Percentiles rank a stretch among this genome's conserved stretches.
Evolutionary conservation across 2,329 filamentous ascomycete species (phyloP).

Genomic region (Fusarium dimerum): DNA sequence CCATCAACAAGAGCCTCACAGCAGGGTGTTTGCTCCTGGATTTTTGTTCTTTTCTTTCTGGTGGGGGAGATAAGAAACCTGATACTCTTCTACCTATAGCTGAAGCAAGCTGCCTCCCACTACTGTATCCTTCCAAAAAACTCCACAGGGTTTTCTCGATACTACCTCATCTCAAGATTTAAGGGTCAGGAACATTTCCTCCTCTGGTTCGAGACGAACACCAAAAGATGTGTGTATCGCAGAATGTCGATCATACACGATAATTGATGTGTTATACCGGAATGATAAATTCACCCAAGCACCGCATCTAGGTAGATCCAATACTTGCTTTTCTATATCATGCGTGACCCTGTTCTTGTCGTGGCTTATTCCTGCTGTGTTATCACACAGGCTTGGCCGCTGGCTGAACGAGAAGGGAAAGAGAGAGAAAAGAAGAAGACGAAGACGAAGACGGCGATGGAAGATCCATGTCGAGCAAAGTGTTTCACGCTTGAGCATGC

Average conservation of each 20-base stretch:
- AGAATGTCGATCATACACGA: background rate
- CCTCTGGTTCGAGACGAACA: too few relatives aligned
- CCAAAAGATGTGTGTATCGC: too few relatives aligned
- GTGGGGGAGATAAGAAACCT: background rate
- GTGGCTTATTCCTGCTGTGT: slow-evolving; percentile 19
- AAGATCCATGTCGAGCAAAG: background rate
- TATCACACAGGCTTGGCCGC: slow-evolving; percentile 14
- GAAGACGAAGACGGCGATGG: too few relatives aligned
- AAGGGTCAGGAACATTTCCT: background rate
- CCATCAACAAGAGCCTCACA: background rate
- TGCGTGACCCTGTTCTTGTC: slow-evolving; percentile 9
- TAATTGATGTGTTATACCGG: slow-evolving; percentile 9
- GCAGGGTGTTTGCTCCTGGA: slow-evolving; percentile 10
- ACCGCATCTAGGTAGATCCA: slow-evolving; percentile 6
- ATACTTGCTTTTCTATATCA: slow-evolving; percentile 10
- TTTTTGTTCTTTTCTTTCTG: too few relatives aligned
- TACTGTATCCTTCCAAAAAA: background rate
- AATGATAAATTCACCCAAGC: too few relatives aligned
- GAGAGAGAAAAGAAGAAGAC: background rate
- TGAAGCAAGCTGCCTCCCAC: background rate
- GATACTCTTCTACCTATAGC: slow-evolving; percentile 18
- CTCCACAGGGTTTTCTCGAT: background rate
- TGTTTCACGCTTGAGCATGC: slow-evolving; percentile 14
- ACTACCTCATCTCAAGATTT: background rate
- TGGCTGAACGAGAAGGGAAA: background rate